Conservation (phyloP, 2,329 filamentous ascomycete species). For the Alternaria brassicae region DNA sequence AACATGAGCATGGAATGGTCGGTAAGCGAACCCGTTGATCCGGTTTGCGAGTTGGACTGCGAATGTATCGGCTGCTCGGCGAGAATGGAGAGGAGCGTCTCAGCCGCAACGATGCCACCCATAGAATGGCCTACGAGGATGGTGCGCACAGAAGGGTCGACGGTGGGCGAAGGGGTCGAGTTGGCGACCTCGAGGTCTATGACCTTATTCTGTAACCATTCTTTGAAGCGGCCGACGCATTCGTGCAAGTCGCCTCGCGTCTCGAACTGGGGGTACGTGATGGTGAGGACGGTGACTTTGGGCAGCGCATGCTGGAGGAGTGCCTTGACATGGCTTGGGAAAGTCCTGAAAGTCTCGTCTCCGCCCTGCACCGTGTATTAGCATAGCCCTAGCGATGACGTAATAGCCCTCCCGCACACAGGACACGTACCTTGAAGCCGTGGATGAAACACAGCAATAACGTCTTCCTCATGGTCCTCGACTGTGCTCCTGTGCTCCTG, state of each 20-base stretch:
- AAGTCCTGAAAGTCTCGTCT: constrained; percentile 78
- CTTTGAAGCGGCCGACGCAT: constrained; percentile 75
- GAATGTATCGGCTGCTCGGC: constrained; percentile 57
- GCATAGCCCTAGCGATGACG: constrained; percentile 14
- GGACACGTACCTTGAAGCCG: constrained; percentile 75
- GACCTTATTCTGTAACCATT: constrained; percentile 88
- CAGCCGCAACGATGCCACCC: constrained; percentile 90
- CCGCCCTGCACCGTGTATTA: constrained; percentile 63
- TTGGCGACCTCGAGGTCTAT: constrained; percentile 92
- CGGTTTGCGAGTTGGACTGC: constrained; percentile 44
- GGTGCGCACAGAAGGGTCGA: constrained; percentile 83
- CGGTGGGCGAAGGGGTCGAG: constrained; percentile 79
- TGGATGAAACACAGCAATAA: constrained; percentile 84
- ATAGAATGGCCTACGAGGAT: constrained; percentile 87
- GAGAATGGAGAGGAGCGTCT: constrained; percentile 78
- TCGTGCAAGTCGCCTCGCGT: constrained; percentile 78
- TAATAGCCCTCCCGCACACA: constrained; percentile 1
- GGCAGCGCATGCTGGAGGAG: constrained; percentile 71
- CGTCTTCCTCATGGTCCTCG: constrained; percentile 73
- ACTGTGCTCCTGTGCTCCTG: constrained; percentile 48
- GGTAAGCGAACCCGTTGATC: constrained; percentile 41
- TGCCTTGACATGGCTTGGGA: constrained; percentile 74
- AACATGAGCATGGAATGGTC: constrained; percentile 78
- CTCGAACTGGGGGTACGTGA: constrained; percentile 82
- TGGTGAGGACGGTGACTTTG: constrained; percentile 69